Conservation (phyloP, 257 asterid species). For the Solanum bulbocastanum region DNA sequence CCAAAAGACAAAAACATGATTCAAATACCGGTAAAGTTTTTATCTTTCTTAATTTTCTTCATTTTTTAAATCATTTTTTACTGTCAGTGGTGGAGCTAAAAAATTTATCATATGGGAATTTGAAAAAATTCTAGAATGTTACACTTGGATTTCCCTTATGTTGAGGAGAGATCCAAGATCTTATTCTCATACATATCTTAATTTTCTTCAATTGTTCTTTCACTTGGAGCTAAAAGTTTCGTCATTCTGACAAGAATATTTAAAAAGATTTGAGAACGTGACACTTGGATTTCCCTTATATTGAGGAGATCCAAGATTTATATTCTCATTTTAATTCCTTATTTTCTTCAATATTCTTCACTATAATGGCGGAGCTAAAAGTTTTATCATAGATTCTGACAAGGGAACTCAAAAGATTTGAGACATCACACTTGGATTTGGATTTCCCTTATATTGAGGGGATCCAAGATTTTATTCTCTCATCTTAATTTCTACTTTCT, state of each 20-base stretch:
- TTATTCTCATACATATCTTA: not conserved
- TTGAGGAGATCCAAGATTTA: not conserved
- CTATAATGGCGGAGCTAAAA: not conserved
- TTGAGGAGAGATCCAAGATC: not conserved
- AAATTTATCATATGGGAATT: not conserved
- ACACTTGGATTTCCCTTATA: not conserved
- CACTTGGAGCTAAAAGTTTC: not conserved
- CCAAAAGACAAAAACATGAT: slow-evolving; percentile 20
- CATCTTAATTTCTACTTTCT: not conserved
- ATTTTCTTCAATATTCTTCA: not conserved
- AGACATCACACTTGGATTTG: not conserved
- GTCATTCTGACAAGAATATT: not conserved
- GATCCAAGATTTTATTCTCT: not conserved
- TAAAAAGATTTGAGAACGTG: not conserved
- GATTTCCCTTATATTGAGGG: not conserved
- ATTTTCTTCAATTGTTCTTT: not conserved
- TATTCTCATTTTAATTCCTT: not conserved
- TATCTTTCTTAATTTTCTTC: not conserved
- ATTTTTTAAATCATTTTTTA: not conserved
- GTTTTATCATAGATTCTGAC: not conserved
- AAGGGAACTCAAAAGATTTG: not conserved
- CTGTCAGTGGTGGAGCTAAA: not conserved
- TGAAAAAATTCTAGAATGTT: not conserved
- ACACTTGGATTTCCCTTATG: not conserved
- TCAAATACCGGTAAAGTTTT: not conserved